Evolutionary conservation across 2,329 filamentous ascomycete species (phyloP).

Genomic region (Cladophialophora carrionii): DNA sequence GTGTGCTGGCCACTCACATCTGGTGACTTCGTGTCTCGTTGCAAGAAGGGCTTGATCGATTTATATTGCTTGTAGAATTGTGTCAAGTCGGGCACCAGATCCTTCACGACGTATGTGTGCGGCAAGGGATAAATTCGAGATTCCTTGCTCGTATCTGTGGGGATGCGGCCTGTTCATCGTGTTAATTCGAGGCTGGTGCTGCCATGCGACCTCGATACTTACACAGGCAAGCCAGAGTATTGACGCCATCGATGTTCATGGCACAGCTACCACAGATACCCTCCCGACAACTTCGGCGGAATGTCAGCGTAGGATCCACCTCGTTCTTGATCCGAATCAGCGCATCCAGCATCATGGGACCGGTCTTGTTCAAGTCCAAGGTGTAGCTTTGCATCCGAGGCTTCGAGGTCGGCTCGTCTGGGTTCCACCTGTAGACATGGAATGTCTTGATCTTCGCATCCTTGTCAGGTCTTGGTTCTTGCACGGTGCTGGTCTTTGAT

Average conservation of each 20-base stretch:
- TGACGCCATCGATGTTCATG: conserved; percentile 99
- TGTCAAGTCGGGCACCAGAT: conserved; percentile 95
- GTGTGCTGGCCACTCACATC: conserved; percentile 63
- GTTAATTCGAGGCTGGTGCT: conserved; percentile 29
- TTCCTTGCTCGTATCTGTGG: conserved; percentile 76
- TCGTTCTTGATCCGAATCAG: conserved; percentile 99
- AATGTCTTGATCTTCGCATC: conserved; percentile 82
- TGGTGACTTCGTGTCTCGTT: conserved; percentile 79
- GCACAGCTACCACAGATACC: conserved; percentile 98
- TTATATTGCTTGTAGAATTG: conserved; percentile 99
- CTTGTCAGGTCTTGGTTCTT: conserved; percentile 62
- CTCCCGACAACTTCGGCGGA: conserved; percentile 93
- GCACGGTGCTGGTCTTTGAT: conserved; percentile 62
- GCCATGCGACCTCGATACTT: conserved; percentile 51
- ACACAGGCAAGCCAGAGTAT: conserved; percentile 97
- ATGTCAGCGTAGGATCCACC: conserved; percentile 92
- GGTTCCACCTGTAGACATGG: conserved; percentile 99
- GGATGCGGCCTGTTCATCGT: conserved; percentile 75
- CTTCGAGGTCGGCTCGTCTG: conserved; percentile 88
- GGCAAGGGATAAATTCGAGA: conserved; percentile 96
- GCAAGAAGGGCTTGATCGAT: conserved; percentile 98
- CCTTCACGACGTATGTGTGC: conserved; percentile 99
- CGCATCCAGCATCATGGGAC: conserved; percentile 96
- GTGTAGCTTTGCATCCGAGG: conserved; percentile 94
- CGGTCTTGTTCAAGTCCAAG: conserved; percentile 97